phyloP scores from a whole-genome alignment of 1,284 basidiomycete genomes.

The Irpex lacteus region DNA sequence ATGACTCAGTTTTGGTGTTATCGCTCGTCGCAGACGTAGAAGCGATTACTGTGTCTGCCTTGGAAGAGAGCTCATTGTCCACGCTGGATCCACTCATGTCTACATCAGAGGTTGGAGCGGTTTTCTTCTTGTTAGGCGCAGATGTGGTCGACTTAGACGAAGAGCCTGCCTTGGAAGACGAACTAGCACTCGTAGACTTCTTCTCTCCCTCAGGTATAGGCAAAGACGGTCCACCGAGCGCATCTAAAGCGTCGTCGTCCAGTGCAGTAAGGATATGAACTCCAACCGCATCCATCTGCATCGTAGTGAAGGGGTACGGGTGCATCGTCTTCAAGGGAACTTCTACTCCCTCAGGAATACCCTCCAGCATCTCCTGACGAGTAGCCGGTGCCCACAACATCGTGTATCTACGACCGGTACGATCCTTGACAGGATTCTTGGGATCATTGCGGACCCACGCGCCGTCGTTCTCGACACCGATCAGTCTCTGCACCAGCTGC shows the following conservation, averaged over 20 bases:
- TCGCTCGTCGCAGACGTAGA: background rate
- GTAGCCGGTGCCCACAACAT: background rate
- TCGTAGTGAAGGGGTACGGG: background rate
- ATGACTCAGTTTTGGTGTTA: background rate
- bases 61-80: background rate
- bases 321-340: background rate
- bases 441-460: constrained; percentile 6
- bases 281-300: constrained; percentile 1
- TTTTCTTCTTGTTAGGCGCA: background rate
- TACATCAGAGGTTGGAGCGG: background rate
- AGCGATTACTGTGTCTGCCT: background rate
- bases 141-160: background rate
- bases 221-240: background rate
- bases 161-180: background rate
- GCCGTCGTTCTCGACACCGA: background rate
- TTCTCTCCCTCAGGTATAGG: background rate
- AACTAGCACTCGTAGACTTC: background rate
- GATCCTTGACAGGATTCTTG: background rate
- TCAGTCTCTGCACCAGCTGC: background rate
- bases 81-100: background rate
- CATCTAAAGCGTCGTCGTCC: background rate
- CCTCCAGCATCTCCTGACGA: background rate
- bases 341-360: background rate
- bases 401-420: constrained; percentile 4
- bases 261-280: background rate